A percentile compares a stretch with the other conserved stretches of the same genome.
These are phyloP conservation scores for Lathyrus aphaca DNA, from an alignment of 306 rosid genomes.

Conservation along the genomic window DNA sequence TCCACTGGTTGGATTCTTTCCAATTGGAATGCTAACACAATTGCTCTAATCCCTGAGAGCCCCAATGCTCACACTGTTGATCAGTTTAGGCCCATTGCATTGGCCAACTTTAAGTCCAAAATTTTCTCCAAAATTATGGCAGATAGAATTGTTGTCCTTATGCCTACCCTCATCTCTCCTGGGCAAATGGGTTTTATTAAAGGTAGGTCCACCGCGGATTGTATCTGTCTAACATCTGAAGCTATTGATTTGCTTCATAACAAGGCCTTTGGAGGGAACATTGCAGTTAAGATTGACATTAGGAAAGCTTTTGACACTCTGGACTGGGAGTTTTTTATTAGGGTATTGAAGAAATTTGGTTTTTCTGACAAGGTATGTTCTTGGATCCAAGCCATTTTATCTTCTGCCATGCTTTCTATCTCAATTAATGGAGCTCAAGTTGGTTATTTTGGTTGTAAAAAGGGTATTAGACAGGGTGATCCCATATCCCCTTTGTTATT, in stretches of 20 bases:
- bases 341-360: not conserved
- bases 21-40: too few relatives aligned
- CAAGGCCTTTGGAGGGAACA: not conserved
- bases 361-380: not conserved
- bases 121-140: too few relatives aligned
- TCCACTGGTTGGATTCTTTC: too few relatives aligned
- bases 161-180: not conserved
- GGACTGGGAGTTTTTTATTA: not conserved
- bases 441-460: too few relatives aligned
- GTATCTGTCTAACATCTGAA: not conserved
- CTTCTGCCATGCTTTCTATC: not conserved
- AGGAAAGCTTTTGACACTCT: not conserved
- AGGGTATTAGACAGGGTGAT: too few relatives aligned
- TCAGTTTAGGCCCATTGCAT: too few relatives aligned
- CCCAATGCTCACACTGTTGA: too few relatives aligned
- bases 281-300: not conserved
- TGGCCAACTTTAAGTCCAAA: too few relatives aligned
- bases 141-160: too few relatives aligned
- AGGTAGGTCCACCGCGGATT: not conserved
- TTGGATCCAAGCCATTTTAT: not conserved
- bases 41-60: too few relatives aligned
- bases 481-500: too few relatives aligned
- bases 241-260: not conserved
- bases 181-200: not conserved
- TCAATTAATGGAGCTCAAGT: not conserved